Base-by-base conservation (phyloP, 73 alveolate genomes). In the Durusdinium trenchii region DNA sequence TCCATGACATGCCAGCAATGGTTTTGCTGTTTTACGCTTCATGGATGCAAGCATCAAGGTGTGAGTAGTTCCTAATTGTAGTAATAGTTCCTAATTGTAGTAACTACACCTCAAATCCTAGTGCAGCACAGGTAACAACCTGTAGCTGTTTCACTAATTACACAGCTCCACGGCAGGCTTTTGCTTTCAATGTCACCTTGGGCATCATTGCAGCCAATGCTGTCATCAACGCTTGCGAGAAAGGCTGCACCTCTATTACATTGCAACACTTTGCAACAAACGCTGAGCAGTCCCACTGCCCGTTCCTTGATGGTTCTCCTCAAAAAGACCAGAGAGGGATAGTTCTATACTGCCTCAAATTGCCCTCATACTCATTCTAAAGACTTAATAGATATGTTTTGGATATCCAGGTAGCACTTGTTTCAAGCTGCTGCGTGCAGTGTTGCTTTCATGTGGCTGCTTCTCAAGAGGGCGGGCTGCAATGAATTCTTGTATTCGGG, bases 161-260 rank as follows among this genome's bases (percentile, higher is more conserved):
- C 84, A 20, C 40, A 35, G 26, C 84, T 5, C 35, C 35, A 30
- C 81, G 20, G 46, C 81, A 67, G 0, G 81, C 20, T 36, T 30
- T 73, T 40, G 48, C 51, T 4, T 30, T 35, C 36, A 51, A 23
- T 9, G 36, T 20, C 35, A n/a, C n/a, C n/a, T 51, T 35, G 62
- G 45, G 87, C 87, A 43, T 78, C 87, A 78, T 78, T 40, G 61
- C 42, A 12, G 36, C 40, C 62, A 78, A 78, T 40, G 87, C 87
- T 6, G 87, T 61, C 87, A 78, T 78, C 61, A 43, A 42, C 42
- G 87, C 87, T 6, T 78, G 87, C 87, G 87, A 78, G 87, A 78
- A 78, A 78, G 87, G 87, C 40, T 38, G 0, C 10, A n/a, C n/a
- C n/a, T n/a, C n/a, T n/a, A n/a, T n/a, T n/a, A n/a, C n/a, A n/a